Conservation (phyloP, 495 filamentous ascomycete species). For the Lophium mytilinum region DNA sequence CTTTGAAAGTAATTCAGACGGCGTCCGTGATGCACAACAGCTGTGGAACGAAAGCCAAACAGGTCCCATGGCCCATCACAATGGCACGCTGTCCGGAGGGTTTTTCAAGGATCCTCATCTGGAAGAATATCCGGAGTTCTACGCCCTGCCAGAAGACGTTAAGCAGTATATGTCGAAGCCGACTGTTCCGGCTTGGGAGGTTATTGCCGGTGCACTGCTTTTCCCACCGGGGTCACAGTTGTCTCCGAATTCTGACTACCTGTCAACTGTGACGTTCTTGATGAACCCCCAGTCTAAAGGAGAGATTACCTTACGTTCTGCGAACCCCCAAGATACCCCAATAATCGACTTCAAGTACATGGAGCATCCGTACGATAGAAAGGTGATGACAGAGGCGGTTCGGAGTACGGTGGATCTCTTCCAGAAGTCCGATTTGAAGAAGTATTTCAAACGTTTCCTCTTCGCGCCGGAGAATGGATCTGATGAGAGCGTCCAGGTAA, state of each 20-base stretch:
- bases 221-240: conserved; percentile 8
- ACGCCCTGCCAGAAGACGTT: conserved; percentile 4
- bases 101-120: conserved; percentile 14
- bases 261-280: conserved; percentile 11
- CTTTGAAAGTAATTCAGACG: conserved; percentile 8
- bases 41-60: conserved; percentile 13
- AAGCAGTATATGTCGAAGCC: conserved; percentile 10
- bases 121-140: conserved; percentile 10
- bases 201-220: background rate
- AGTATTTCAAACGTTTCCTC: conserved; percentile 38
- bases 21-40: conserved; percentile 6
- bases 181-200: conserved; percentile 11
- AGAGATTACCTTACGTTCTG: conserved; percentile 12
- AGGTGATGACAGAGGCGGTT: conserved; percentile 46
- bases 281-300: conserved; percentile 19
- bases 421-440: conserved; percentile 38
- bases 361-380: conserved; percentile 47
- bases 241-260: conserved; percentile 6
- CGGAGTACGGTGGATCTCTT: conserved; percentile 40
- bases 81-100: conserved; percentile 6
- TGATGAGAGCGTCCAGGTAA: conserved; percentile 49
- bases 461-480: conserved; percentile 41
- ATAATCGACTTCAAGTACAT: conserved; percentile 17
- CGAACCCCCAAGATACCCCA: conserved; percentile 13
- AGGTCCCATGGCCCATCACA: conserved; percentile 7